Percentiles rank a stretch among this genome's conserved stretches.
Conservation (phyloP, 2,329 filamentous ascomycete genomes). For the Cytospora piceae region DNA sequence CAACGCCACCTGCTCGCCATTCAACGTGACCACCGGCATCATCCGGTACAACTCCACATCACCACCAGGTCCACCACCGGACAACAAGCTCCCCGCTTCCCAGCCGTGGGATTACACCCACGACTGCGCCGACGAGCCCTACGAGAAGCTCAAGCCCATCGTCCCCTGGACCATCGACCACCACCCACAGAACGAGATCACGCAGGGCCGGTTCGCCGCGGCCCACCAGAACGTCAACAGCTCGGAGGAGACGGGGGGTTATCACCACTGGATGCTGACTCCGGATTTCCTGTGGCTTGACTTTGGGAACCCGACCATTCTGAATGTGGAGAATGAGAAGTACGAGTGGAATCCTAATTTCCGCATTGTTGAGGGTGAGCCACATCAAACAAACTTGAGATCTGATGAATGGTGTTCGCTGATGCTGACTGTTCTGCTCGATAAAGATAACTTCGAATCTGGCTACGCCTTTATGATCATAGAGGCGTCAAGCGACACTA, state of each 20-base stretch:
- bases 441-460: conserved; percentile 22
- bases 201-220: conserved; percentile 16
- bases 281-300: conserved; percentile 30
- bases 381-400: too few relatives aligned
- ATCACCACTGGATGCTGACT: conserved; percentile 27
- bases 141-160: conserved; percentile 17
- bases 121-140: conserved; percentile 15
- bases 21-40: conserved; percentile 31
- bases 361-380: conserved; percentile 25
- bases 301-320: conserved; percentile 28
- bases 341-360: conserved; percentile 26
- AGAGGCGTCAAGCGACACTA: conserved; percentile 19
- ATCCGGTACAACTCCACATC: conserved; percentile 30
- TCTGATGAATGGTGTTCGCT: accelerated
- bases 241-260: conserved; percentile 18
- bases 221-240: conserved; percentile 17
- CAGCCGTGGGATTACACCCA: conserved; percentile 16
- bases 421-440: neutral
- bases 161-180: conserved; percentile 22
- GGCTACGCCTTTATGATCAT: conserved; percentile 29
- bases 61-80: neutral
- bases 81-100: conserved; percentile 30
- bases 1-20: conserved; percentile 21
- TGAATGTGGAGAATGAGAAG: conserved; percentile 26
- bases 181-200: conserved; percentile 26